Conservation (phyloP, 140 eudicot species). For the Senecio squalidus region DNA sequence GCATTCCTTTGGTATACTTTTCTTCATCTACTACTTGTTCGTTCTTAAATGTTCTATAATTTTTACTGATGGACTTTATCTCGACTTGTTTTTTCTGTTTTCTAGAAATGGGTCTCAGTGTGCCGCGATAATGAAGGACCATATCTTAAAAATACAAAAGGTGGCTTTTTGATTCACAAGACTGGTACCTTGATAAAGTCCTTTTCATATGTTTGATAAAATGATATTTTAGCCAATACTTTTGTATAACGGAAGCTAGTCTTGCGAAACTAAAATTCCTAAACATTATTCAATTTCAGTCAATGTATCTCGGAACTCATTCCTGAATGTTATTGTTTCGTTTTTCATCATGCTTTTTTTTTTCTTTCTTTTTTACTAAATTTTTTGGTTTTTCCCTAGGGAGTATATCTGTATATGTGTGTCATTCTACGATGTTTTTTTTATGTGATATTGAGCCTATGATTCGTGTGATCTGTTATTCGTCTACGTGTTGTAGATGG, state of each 20-base stretch:
- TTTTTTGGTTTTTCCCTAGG: too few relatives aligned
- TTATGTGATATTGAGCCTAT: too few relatives aligned
- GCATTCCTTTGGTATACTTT: too few relatives aligned
- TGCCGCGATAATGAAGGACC: slow-evolving; percentile 47
- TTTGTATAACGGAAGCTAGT: slow-evolving; percentile 29
- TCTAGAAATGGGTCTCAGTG: slow-evolving; percentile 62
- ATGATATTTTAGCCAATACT: slow-evolving; percentile 18
- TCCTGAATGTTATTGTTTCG: slow-evolving; percentile 2
- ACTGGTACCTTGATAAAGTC: background rate
- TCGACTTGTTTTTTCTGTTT: background rate
- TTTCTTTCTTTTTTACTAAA: background rate
- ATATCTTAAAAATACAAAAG: background rate
- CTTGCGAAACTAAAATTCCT: slow-evolving; percentile 16
- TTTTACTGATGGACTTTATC: slow-evolving; percentile 5
- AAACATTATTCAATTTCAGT: background rate
- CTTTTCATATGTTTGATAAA: slow-evolving; percentile 8
- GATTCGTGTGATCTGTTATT: too few relatives aligned
- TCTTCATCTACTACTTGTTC: too few relatives aligned
- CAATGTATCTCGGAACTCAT: background rate
- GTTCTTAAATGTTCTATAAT: background rate
- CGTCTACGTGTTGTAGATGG: too few relatives aligned
- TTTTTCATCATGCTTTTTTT: background rate
- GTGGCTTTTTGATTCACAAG: slow-evolving; percentile 5
- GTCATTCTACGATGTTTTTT: too few relatives aligned
- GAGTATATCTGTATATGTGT: too few relatives aligned